Base-by-base conservation (phyloP, 2,329 filamentous ascomycete genomes). In the Hymenoscyphus linearis region DNA sequence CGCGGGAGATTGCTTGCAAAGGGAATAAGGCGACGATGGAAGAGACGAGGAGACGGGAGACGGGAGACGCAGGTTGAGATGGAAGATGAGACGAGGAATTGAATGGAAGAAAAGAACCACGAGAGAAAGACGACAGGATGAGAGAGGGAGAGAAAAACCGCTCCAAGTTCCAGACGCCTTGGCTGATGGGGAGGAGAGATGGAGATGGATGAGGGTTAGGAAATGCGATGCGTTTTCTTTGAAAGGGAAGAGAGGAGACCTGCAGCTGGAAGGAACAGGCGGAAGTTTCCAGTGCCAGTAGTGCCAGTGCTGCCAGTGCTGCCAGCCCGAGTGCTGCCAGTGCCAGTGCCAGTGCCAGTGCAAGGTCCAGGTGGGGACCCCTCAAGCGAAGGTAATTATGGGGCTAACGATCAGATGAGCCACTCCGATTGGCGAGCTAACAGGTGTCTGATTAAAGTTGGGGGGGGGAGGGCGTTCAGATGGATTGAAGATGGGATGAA, bases 71-170 rank as follows among this genome's bases (percentile, higher is more conserved):
- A 40, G 37, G 37, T 40, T 40, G 37, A 40, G 37, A 40, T 40
- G 37, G 37, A 40, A 40, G 37, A 40, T n/a, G 37, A 40, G 16
- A 57, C 14, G 64, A 69, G 56, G 62, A 60, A 57, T 65, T 50
- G 53, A 70, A 70, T 58, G 64, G 66, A 70, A 68, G 59, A 69
- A 68, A 64, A 65, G 64, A 67, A 66, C 58, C 67, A 68, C 63
- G 59, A 68, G 60, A 67, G 69, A 64, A 66, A 62, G 67, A 72
- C 65, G 68, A 70, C 62, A 72, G 67, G 66, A 70, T 68, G 61
- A 68, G 65, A 72, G 68, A 67, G 68, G 66, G 69, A 27, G 72
- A 67, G 64, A 69, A 73, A 69, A 63, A 67, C 66, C 65, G 66
- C 69, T 72, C 69, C 66, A 64, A 68, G 68, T 68, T 68, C 68